Conservation (phyloP, 2,329 filamentous ascomycete species). For the Neofusicoccum kwambonambiense region DNA sequence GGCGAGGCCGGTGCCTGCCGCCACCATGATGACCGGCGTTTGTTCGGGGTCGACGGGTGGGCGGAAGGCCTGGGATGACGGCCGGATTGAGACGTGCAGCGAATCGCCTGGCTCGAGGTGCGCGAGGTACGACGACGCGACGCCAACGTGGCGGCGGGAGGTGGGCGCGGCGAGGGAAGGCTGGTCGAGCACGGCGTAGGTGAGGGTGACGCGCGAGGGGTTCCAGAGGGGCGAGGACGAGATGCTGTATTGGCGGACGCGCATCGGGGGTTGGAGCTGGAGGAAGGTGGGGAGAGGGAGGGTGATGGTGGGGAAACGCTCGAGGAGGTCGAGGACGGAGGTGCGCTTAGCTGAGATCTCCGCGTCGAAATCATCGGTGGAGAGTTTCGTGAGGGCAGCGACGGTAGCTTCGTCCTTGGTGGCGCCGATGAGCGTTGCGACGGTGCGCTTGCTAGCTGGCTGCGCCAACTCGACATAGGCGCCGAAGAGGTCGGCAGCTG, state of each 20-base stretch:
- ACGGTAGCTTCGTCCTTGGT: conserved; percentile 51
- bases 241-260: conserved; percentile 76
- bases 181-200: conserved; percentile 64
- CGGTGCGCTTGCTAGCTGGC: conserved; percentile 66
- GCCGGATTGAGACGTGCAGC: conserved; percentile 43
- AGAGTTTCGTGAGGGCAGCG: conserved; percentile 49
- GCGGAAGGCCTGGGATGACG: conserved; percentile 44
- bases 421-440: conserved; percentile 51
- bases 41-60: conserved; percentile 42
- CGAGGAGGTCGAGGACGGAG: conserved; percentile 68
- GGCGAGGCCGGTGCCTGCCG: conserved; percentile 42
- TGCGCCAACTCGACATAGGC: conserved; percentile 73
- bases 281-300: conserved; percentile 68
- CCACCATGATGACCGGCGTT: conserved; percentile 43
- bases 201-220: conserved; percentile 60
- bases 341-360: conserved; percentile 54
- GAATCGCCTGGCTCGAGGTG: conserved; percentile 41
- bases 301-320: conserved; percentile 58
- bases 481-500: conserved; percentile 63
- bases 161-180: conserved; percentile 51
- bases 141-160: conserved; percentile 42
- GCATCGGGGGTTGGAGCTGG: conserved; percentile 73
- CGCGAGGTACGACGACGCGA: conserved; percentile 45
- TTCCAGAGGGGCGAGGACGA: conserved; percentile 69
- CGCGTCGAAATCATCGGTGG: conserved; percentile 36